Conservation (phyloP, 371 early-diverging fungal species). For the Mucor piriformis region DNA sequence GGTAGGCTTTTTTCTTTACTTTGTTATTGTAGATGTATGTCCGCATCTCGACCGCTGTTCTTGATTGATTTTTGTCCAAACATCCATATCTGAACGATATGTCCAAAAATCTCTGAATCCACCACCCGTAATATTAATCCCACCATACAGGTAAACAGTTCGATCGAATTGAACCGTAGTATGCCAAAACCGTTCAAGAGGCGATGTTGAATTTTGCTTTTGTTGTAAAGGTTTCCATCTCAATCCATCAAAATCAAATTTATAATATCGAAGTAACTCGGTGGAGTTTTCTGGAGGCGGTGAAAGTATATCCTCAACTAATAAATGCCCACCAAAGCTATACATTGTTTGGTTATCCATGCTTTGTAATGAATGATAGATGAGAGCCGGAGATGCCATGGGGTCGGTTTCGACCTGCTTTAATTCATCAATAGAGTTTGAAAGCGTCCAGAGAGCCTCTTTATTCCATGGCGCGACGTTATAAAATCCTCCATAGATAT, state of each 20-base stretch:
- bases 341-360: constrained; percentile 10
- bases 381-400: constrained; percentile 33
- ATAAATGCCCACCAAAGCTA: constrained; percentile 38
- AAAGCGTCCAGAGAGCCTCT: constrained; percentile 35
- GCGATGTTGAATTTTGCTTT: constrained; percentile 1
- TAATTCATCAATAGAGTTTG: constrained; percentile 3
- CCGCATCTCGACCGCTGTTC: constrained; percentile 24
- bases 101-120: constrained; percentile 30
- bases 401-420: constrained; percentile 34
- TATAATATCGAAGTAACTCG: constrained; percentile 35
- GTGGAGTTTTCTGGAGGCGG: background rate
- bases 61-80: constrained; percentile 17
- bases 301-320: background rate
- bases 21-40: constrained; percentile 36
- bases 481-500: constrained; percentile 40
- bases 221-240: constrained; percentile 38
- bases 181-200: constrained; percentile 39
- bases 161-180: constrained; percentile 12
- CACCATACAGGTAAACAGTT: constrained; percentile 28
- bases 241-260: constrained; percentile 8
- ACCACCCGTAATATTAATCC: constrained; percentile 30
- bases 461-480: constrained; percentile 35
- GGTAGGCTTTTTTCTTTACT: no score
- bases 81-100: constrained; percentile 20
- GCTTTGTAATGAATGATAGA: constrained; percentile 22